These are phyloP conservation scores for Giardia duodenalis DNA, from an alignment of 208 protist genomes.

Conservation along the genomic window DNA sequence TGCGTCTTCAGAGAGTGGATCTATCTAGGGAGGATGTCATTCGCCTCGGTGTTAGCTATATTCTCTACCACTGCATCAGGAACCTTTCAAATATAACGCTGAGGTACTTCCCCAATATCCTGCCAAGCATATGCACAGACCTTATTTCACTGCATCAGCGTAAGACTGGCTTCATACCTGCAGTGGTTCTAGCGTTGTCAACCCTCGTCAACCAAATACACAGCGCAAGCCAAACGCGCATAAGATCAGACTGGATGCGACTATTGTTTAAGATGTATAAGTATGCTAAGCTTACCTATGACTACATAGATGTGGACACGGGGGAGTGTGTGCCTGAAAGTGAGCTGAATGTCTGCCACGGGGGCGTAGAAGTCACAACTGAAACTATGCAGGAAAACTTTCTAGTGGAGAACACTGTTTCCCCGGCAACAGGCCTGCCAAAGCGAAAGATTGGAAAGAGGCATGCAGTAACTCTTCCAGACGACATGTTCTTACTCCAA, in stretches of 20 bases:
- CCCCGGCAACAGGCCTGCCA: no score
- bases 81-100: not conserved
- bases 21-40: not conserved
- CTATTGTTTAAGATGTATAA: not conserved
- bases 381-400: not conserved
- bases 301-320: not conserved
- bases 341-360: no score
- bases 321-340: not conserved
- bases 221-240: not conserved
- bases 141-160: not conserved
- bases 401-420: not conserved
- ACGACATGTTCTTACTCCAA: not conserved
- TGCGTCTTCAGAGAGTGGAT: not conserved
- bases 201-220: not conserved
- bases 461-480: not conserved
- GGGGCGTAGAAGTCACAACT: no score
- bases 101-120: not conserved
- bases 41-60: not conserved
- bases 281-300: not conserved
- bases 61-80: not conserved
- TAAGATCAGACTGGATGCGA: not conserved
- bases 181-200: not conserved
- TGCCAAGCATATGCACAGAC: not conserved
- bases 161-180: not conserved
- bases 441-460: not conserved